Evolutionary conservation across 371 early-diverging fungal species (phyloP).

Genomic region (Mucor sp.): DNA sequence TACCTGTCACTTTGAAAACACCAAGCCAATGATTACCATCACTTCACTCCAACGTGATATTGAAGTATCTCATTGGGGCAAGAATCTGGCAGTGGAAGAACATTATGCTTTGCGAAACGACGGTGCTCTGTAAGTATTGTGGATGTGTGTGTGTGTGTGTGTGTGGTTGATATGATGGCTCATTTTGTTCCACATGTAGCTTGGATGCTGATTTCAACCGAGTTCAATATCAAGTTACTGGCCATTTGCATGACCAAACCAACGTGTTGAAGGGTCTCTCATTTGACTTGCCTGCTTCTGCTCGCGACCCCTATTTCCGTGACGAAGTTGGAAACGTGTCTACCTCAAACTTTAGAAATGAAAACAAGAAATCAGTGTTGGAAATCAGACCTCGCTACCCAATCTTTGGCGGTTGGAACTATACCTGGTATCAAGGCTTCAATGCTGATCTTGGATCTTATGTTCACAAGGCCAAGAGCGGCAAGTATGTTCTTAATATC

Average conservation of each 20-base stretch:
- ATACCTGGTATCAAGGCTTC: constrained; percentile 93
- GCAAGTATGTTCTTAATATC: constrained; percentile 63
- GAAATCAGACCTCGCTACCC: constrained; percentile 89
- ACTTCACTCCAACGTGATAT: constrained; percentile 70
- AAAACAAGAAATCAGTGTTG: constrained; percentile 55
- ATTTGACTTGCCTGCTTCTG: constrained; percentile 67
- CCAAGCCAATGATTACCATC: constrained; percentile 67
- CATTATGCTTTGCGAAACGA: constrained; percentile 78
- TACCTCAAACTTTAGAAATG: constrained; percentile 75
- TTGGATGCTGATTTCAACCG: constrained; percentile 79
- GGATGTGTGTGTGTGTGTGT: not conserved
- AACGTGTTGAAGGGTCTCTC: constrained; percentile 60
- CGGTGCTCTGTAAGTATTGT: constrained; percentile 73
- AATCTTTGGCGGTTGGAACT: constrained; percentile 95
- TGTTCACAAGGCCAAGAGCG: constrained; percentile 54
- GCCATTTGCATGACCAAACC: constrained; percentile 53
- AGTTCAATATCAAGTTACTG: constrained; percentile 61
- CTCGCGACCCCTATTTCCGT: constrained; percentile 80
- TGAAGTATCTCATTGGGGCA: constrained; percentile 87
- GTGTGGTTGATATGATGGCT: not conserved
- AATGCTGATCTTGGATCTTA: constrained; percentile 66
- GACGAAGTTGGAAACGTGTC: constrained; percentile 98
- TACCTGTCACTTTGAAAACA: constrained; percentile 65
- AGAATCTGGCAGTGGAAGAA: constrained; percentile 84
- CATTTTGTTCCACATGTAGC: constrained; percentile 30